These are phyloP conservation scores for Aspergillus ruber DNA, from an alignment of 2,329 filamentous ascomycete genomes.

Conservation along the genomic window DNA sequence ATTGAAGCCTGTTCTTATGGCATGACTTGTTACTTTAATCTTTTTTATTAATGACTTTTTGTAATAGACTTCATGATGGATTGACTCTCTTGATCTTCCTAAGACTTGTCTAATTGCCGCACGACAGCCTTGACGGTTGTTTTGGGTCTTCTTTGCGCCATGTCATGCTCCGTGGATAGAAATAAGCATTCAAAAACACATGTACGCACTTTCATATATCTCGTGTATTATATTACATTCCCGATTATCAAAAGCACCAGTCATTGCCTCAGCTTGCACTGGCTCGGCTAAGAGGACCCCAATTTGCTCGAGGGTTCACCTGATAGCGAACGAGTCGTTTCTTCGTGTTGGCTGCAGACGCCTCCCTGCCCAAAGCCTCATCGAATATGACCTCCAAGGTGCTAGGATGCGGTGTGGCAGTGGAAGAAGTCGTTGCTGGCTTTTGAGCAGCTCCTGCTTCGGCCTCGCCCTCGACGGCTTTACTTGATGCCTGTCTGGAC, in stretches of 20 bases:
- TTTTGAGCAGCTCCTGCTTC: slow-evolving; percentile 1
- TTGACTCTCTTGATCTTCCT: no score
- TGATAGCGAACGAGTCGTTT: slow-evolving; percentile 80
- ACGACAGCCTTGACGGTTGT: no score
- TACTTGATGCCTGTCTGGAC: slow-evolving; percentile 13
- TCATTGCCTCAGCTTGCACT: slow-evolving; percentile 7
- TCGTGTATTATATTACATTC: neutral
- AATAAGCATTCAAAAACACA: neutral
- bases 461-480: neutral
- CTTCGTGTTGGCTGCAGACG: slow-evolving; percentile 38
- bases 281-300: slow-evolving; percentile 69
- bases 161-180: no score
- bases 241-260: neutral
- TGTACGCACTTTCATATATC: neutral
- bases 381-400: slow-evolving; percentile 68
- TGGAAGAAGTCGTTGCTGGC: slow-evolving; percentile 1
- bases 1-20: no score
- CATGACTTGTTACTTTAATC: no score
- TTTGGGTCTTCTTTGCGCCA: no score
- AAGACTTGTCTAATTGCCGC: no score
- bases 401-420: slow-evolving; percentile 22
- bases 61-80: no score
- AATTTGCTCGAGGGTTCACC: slow-evolving; percentile 82
- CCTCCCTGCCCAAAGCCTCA: slow-evolving; percentile 67
- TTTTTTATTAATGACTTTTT: no score